phyloP scores from a whole-genome alignment of 2,329 filamentous ascomycete genomes.

The Blastomyces emzantsi region DNA sequence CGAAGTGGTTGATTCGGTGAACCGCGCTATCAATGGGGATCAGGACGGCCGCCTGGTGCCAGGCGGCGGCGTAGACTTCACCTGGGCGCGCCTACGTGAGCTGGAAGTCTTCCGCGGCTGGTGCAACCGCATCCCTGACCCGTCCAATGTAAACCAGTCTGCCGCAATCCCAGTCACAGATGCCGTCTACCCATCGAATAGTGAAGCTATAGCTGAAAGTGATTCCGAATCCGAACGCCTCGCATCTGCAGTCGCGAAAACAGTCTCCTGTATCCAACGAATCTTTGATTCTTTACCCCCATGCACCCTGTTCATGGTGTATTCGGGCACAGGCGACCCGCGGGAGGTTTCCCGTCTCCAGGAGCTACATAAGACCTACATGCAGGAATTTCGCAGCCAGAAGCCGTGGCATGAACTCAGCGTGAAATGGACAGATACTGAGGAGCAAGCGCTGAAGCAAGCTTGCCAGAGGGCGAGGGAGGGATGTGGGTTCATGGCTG shows the following conservation, averaged over 20 bases:
- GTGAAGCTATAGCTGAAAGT: neutral
- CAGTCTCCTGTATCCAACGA: constrained; percentile 42
- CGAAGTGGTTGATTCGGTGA: constrained; percentile 49
- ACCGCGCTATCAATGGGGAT: constrained; percentile 44
- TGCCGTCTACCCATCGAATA: constrained; percentile 16
- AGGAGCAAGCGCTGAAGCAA: constrained; percentile 50
- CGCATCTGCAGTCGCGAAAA: constrained; percentile 40
- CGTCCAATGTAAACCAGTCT: constrained; percentile 36
- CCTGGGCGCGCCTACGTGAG: constrained; percentile 54
- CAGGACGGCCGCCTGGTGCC: constrained; percentile 37
- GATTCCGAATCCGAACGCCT: constrained; percentile 26
- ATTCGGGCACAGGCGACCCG: constrained; percentile 56
- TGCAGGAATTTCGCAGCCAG: constrained; percentile 49
- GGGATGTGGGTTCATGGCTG: constrained; percentile 50
- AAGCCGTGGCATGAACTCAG: constrained; percentile 54
- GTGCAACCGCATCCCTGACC: constrained; percentile 45
- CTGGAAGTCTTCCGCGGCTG: constrained; percentile 53
- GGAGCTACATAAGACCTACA: constrained; percentile 46
- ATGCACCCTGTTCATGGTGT: constrained; percentile 54
- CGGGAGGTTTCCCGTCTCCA: constrained; percentile 49
- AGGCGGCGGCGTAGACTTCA: constrained; percentile 49
- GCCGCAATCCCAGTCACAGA: constrained; percentile 22
- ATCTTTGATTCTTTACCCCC: constrained; percentile 50
- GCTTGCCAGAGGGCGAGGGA: constrained; percentile 49
- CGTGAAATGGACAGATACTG: constrained; percentile 56